Evolutionary conservation across 2,329 filamentous ascomycete genomes (phyloP), one percentile per base, ranked within the genome.

Genomic region (Ascocoryne sarcoides): DNA sequence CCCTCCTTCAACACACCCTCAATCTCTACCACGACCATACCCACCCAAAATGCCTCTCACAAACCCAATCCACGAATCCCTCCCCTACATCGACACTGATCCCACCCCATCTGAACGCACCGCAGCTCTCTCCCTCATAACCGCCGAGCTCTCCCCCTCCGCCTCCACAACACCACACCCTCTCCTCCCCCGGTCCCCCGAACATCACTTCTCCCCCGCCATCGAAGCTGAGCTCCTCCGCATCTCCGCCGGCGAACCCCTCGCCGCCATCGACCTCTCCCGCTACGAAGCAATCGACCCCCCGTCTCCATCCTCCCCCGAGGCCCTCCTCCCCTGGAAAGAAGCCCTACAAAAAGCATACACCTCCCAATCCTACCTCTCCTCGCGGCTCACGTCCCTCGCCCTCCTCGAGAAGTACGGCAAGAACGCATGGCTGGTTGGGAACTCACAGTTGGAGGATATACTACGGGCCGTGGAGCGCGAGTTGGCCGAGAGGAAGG

Each of bases 391-490:
- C 8, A 46, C 47, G 2, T 55, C 57, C 21, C 45, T 60, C 3
- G 44, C 42, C 3, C 36, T 56, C 8, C 47, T 60, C 2, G 47
- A 54, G 20, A 43, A 45, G 14, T 59, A 51, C 31, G 92, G 90
- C 51, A 86, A 86, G 65, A 95, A 95, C 61, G 82, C 86, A 8
- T 96, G 92, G 90, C 70, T 98, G 40, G 73, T 94, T 7, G 77
- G 77, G 4, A 98, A 98, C 62, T 76, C 81, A 53, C 78, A 84
- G 51, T 62, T 88, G 15, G 90, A 95, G 64, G 75, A 76, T 32
- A 73, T 86, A 31, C 63, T 93, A 37, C 71, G 72, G 37, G 62
- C 62, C 10, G 57, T 93, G 18, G 90, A 96, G 69, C 69, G 69
- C 32, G 87, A 95, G 54, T 68, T 96, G 36, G 79, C 77, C 10